Evolutionary conservation across 1,284 basidiomycete genomes (phyloP), one percentile per base, ranked within the genome.

Genomic region (Tetrapyrgos nigripes): DNA sequence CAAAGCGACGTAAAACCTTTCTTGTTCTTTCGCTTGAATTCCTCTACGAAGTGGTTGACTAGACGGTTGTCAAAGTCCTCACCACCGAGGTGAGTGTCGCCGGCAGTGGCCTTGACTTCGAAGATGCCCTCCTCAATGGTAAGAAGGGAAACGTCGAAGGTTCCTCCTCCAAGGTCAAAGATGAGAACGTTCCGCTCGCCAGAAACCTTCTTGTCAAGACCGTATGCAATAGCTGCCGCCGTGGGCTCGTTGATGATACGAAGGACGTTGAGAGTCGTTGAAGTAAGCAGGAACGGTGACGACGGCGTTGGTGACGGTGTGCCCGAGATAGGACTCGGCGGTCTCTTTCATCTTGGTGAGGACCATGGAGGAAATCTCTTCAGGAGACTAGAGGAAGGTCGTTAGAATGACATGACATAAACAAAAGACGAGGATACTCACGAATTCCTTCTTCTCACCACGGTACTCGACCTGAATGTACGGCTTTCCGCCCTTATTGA

Each of bases 151-250:
- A 89, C 86, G 80, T 89, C 86, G 75, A 87, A 86, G 73, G 85
- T 86, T 73, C 86, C 90, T 79, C 90, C 90, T 65, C 91, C 91
- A 59, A 93, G 81, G 81, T 92, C 91, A 83, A 90, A 92, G 76
- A 93, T 87, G 74, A 90, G 81, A 62, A 90, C 83, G 71, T 89
- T 58, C 47, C 57, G 87, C 70, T 84, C 83, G 79, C 87, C 86
- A 46, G 83, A 83, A 46, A 72, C 69, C 79, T 88, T 87, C 77
- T 86, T 85, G 70, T 86, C 85, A 51, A 88, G 76, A 75, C 88
- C 85, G 78, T 87, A 88, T 70, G 88, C 81, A 71, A 85, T 77
- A 53, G 66, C 65, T 47, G 67, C 66, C 55, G 83, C 83, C 60
- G 81, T 84, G 54, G 83, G 82, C 72, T 33, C 31, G 31, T 33